These are phyloP conservation scores for Phyllosticta citribraziliensis DNA, from an alignment of 2,329 filamentous ascomycete species.

Conservation along the genomic window DNA sequence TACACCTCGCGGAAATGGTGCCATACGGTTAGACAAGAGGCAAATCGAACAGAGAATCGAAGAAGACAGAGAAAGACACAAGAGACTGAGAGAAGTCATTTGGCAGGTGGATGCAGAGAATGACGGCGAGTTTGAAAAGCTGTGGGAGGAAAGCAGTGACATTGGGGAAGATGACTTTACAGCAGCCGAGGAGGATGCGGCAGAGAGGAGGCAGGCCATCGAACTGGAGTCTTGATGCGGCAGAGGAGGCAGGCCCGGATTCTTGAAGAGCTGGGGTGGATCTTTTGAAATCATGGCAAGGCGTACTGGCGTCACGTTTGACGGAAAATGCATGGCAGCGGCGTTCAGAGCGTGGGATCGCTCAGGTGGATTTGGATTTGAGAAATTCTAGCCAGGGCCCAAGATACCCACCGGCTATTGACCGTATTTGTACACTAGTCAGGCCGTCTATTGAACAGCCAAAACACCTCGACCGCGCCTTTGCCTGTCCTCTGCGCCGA, in stretches of 20 bases:
- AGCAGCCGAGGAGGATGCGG: slow-evolving; percentile 63
- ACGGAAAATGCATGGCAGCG: background rate
- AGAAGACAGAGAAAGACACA: slow-evolving; percentile 91
- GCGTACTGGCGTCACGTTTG: background rate
- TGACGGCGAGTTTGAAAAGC: slow-evolving; percentile 63
- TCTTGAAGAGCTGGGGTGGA: background rate
- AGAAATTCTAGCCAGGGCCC: slow-evolving; percentile 19
- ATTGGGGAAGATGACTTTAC: slow-evolving; percentile 79
- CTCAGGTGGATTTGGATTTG: slow-evolving; percentile 14
- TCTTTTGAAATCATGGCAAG: background rate
- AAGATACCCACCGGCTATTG: slow-evolving; percentile 13
- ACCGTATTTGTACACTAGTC: slow-evolving; percentile 27
- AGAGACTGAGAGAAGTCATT: slow-evolving; percentile 80
- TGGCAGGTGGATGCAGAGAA: slow-evolving; percentile 69
- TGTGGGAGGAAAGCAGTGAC: slow-evolving; percentile 83
- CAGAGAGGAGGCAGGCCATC: slow-evolving; percentile 42
- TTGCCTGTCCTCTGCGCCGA: background rate
- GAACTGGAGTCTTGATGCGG: slow-evolving; percentile 23
- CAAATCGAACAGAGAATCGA: slow-evolving; percentile 95
- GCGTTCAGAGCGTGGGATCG: slow-evolving; percentile 8
- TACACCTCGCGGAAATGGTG: slow-evolving; percentile 23
- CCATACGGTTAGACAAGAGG: slow-evolving; percentile 60
- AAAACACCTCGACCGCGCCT: slow-evolving; percentile 8
- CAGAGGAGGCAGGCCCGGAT: slow-evolving; percentile 29
- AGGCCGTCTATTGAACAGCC: slow-evolving; percentile 24